Evolutionary conservation across 345 rosid genomes (phyloP).

Genomic region (Limnanthes douglasii): DNA sequence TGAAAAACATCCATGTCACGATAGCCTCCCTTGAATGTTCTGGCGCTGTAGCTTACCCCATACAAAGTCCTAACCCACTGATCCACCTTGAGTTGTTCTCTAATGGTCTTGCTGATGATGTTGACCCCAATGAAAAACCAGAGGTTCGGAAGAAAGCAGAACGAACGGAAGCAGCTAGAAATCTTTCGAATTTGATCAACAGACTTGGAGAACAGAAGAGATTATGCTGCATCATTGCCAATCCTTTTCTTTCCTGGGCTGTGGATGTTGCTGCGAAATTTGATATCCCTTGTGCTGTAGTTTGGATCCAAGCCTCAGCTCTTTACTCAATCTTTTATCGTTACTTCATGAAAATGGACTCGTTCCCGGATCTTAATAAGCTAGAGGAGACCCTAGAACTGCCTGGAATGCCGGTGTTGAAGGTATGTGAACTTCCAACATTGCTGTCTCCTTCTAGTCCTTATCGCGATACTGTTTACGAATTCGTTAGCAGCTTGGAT

Average conservation of each 20-base stretch:
- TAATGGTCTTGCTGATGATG: slow-evolving; percentile 29
- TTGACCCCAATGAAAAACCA: no score
- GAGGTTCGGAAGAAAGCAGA: not conserved
- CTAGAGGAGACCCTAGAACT: slow-evolving; percentile 11
- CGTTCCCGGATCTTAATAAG: slow-evolving; percentile 18
- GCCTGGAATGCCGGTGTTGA: slow-evolving; percentile 26
- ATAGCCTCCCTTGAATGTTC: slow-evolving; percentile 27
- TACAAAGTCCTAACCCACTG: not conserved
- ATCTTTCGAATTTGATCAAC: slow-evolving; percentile 19
- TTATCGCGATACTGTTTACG: slow-evolving; percentile 4
- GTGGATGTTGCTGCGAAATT: slow-evolving; percentile 18
- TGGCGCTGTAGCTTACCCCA: not conserved
- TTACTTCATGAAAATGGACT: slow-evolving; percentile 12
- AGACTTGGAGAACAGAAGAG: slow-evolving; percentile 4
- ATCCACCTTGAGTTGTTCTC: slow-evolving; percentile 24
- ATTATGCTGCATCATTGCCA: slow-evolving; percentile 18
- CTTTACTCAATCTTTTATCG: slow-evolving; percentile 30
- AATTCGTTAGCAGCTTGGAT: slow-evolving; percentile 14
- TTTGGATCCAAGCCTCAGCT: slow-evolving; percentile 44
- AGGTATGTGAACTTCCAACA: slow-evolving; percentile 30
- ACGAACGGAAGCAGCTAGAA: slow-evolving; percentile 12
- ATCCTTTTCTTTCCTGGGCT: slow-evolving; percentile 43
- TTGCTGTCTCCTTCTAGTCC: slow-evolving; percentile 19
- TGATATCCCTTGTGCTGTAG: slow-evolving; percentile 30
- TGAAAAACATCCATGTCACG: slow-evolving; percentile 24